These are phyloP conservation scores for Falciphora oryzae DNA, from an alignment of 2,329 filamentous ascomycete genomes.

Conservation along the genomic window DNA sequence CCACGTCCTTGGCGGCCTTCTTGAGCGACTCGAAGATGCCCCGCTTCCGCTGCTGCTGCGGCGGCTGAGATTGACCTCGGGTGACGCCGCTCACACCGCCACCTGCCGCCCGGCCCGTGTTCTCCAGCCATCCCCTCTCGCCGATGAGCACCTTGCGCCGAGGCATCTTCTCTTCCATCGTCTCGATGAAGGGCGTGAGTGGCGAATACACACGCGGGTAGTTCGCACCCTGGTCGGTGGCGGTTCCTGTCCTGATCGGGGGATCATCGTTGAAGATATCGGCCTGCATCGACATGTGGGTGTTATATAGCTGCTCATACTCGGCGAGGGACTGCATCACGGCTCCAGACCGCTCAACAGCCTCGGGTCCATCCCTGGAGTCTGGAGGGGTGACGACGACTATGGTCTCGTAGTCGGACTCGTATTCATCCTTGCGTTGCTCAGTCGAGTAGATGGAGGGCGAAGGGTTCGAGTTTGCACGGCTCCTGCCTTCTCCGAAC, in stretches of 20 bases:
- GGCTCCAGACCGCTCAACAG: background rate
- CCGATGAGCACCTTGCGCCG: slow-evolving; percentile 49
- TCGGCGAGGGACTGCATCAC: slow-evolving; percentile 7
- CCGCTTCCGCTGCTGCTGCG: slow-evolving; percentile 27
- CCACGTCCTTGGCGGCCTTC: slow-evolving; percentile 50
- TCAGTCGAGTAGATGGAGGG: slow-evolving; percentile 29
- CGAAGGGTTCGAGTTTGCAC: slow-evolving; percentile 15
- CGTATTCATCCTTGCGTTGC: slow-evolving; percentile 12
- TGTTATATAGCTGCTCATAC: background rate
- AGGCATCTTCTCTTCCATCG: slow-evolving; percentile 23
- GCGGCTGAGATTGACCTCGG: background rate
- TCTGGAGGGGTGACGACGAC: slow-evolving; percentile 22
- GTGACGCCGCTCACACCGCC: background rate
- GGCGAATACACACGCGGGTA: slow-evolving; percentile 32
- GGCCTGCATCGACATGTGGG: background rate
- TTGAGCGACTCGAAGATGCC: slow-evolving; percentile 40
- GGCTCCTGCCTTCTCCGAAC: background rate
- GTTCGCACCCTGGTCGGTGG: background rate
- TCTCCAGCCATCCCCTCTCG: slow-evolving; percentile 51
- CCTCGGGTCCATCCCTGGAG: slow-evolving; percentile 15
- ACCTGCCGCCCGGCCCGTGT: slow-evolving; percentile 26
- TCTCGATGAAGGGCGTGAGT: slow-evolving; percentile 36
- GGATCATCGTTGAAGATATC: background rate
- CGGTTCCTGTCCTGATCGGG: background rate
- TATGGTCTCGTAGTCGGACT: slow-evolving; percentile 13